phyloP scores from a whole-genome alignment of 139 green algal species.

The Coelastrella sp. region DNA sequence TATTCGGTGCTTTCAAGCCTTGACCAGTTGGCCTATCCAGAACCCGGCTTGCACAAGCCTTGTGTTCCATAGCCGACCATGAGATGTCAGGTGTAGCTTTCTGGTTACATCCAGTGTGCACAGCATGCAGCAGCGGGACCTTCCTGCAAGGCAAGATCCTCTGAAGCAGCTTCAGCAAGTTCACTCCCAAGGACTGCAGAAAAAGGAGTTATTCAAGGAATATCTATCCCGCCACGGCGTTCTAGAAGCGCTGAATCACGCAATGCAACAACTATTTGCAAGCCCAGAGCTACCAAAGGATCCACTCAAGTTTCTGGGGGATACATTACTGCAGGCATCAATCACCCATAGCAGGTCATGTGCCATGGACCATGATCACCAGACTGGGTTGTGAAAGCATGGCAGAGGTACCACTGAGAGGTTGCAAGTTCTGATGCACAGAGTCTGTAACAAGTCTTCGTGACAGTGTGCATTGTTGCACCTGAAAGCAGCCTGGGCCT shows the following conservation, averaged over 20 bases:
- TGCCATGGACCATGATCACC: not conserved
- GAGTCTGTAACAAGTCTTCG: too few species aligned
- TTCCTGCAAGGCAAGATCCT: not conserved
- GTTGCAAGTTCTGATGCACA: too few species aligned
- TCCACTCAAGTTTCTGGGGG: conserved; percentile 17
- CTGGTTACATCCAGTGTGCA: not conserved
- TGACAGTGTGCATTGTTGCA: too few species aligned
- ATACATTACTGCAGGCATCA: not conserved
- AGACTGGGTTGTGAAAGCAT: not conserved
- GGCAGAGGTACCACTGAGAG: too few species aligned
- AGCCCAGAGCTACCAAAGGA: not conserved
- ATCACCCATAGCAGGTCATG: not conserved
- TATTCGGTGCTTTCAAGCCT: too few species aligned
- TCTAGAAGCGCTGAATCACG: conserved; percentile 23
- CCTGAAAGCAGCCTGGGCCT: too few species aligned
- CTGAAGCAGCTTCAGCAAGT: conserved; percentile 47
- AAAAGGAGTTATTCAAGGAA: conserved; percentile 56
- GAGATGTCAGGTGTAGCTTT: not conserved
- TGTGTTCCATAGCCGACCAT: too few species aligned
- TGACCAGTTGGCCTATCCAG: too few species aligned
- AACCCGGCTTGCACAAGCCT: too few species aligned
- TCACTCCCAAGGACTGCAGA: conserved; percentile 36
- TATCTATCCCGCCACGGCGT: conserved; percentile 50
- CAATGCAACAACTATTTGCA: not conserved
- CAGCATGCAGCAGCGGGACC: not conserved